Conservation (phyloP, 73 alveolate species). For the Uronychia setigera region DNA sequence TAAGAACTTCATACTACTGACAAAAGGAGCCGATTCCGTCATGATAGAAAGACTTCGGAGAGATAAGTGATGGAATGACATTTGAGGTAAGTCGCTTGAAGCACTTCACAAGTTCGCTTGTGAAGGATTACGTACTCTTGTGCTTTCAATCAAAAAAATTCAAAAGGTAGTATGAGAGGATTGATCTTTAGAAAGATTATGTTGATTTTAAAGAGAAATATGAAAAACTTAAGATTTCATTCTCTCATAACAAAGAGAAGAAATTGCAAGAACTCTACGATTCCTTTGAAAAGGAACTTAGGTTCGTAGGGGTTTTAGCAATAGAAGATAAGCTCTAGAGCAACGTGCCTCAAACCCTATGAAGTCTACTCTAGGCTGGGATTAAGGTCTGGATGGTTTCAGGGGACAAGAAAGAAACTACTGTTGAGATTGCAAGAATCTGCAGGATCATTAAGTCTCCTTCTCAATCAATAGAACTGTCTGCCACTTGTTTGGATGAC, state of each 20-base stretch:
- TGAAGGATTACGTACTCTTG: slow-evolving; percentile 65
- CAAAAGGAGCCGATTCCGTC: slow-evolving; percentile 86
- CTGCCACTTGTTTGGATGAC: slow-evolving; percentile 67
- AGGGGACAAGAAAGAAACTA: slow-evolving; percentile 48
- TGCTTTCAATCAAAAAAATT: slow-evolving; percentile 9
- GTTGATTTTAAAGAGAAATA: slow-evolving; percentile 21
- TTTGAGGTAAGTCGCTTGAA: not conserved
- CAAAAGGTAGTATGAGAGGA: not conserved
- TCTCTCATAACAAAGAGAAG: slow-evolving; percentile 27
- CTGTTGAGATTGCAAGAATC: slow-evolving; percentile 14
- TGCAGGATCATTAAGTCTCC: not conserved
- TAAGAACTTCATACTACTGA: slow-evolving; percentile 22
- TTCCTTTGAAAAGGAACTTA: slow-evolving; percentile 73
- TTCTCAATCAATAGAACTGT: not conserved
- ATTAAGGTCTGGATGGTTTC: slow-evolving; percentile 51
- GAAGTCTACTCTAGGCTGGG: slow-evolving; percentile 59
- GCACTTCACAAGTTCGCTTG: slow-evolving; percentile 31
- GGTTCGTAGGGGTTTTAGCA: slow-evolving; percentile 79
- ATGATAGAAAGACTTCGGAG: slow-evolving; percentile 52
- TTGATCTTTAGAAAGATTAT: slow-evolving; percentile 30
- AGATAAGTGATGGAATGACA: not conserved
- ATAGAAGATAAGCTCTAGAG: slow-evolving; percentile 86
- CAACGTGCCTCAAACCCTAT: slow-evolving; percentile 70
- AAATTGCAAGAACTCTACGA: slow-evolving; percentile 55
- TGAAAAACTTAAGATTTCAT: slow-evolving; percentile 1